Conservation (phyloP, 768 basidiomycete species). For the Crassisporium funariophilum region DNA sequence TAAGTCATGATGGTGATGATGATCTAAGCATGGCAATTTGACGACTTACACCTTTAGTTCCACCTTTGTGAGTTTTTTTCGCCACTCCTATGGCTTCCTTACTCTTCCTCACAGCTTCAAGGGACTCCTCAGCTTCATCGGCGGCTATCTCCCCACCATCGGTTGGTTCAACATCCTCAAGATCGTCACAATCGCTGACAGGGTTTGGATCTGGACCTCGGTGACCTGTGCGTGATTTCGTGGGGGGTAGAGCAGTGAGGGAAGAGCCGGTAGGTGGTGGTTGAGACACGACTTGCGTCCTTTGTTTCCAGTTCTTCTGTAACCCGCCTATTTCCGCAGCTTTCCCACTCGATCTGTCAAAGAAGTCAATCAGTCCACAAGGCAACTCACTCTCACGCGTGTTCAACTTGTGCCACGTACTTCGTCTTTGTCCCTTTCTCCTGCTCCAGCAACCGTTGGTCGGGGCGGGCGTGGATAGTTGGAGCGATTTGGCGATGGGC, state of each 20-base stretch:
- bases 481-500: neutral
- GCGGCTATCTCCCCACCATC: neutral
- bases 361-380: neutral
- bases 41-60: neutral
- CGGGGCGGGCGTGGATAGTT: neutral
- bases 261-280: neutral
- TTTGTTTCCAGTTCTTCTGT: neutral
- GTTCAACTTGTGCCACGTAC: too few species aligned
- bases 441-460: neutral
- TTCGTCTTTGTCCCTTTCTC: too few species aligned
- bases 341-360: neutral
- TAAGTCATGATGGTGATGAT: neutral
- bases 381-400: neutral
- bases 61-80: neutral
- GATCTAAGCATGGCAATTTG: neutral
- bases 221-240: neutral
- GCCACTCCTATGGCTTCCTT: neutral
- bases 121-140: neutral
- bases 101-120: neutral
- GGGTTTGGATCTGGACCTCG: neutral
- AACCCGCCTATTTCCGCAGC: neutral
- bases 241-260: neutral
- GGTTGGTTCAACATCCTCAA: neutral
- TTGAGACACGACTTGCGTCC: neutral
- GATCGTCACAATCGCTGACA: neutral